Evolutionary conservation across 202 grass and related monocot species (phyloP), one percentile per base, ranked within the genome.

Genomic region (Digitaria exilis): DNA sequence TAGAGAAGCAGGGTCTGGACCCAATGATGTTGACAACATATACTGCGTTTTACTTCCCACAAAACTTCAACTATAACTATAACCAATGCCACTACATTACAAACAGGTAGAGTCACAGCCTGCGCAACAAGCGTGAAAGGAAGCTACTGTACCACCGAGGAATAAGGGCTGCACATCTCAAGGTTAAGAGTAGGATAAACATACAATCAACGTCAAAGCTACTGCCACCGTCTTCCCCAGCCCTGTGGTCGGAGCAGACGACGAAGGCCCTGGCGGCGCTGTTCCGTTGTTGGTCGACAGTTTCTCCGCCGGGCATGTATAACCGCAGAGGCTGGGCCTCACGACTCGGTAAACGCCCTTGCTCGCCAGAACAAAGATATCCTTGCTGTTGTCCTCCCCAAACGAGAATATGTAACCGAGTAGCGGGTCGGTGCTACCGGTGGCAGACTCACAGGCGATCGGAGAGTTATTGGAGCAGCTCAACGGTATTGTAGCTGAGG

Each of bases 341-440:
- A 94, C 92, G 57, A 94, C 54, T 31, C 92, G 80, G 87, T 97
- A 94, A 2, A 97, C 83, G 1, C 91, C 94, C 59, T 94, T 90
- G 52, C 46, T 85, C 15, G 87, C 35, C 77, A 97, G 41, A 21
- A 97, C 31, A 72, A 87, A 97, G 63, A 84, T 60, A 1, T 97
- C 94, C 71, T 73, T 87, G 50, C 41, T 90, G 58, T 86, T 94
- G 78, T 97, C 92, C 83, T 92, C 89, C 0, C 94, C 94, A 21
- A 92, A 94, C 3, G 91, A 94, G 52, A 85, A 94, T 24, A 97
- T 79, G 32, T 72, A 89, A 9, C 90, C 89, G 16, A 97, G 44
- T 1, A 87, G 82, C 0, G 92, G 95, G 39, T 89, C 84, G 19
- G 84, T 31, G 76, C 70, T 89, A 2, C 86, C 82, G 0, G 76